These are phyloP conservation scores for Dysphania ambrosioides DNA, from an alignment of 148 eudicot species.

Conservation along the genomic window DNA sequence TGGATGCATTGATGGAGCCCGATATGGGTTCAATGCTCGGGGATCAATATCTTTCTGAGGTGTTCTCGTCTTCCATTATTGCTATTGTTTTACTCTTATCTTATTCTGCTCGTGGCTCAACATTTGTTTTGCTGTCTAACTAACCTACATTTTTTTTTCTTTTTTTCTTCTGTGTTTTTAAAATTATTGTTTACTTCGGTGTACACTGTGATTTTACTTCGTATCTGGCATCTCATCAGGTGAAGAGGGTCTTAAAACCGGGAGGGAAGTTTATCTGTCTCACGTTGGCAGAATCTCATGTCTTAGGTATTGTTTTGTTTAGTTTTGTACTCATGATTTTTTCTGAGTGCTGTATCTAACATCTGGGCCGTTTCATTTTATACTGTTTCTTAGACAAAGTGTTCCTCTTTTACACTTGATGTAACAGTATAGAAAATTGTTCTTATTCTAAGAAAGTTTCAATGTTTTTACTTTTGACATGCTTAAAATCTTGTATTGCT, in stretches of 20 bases:
- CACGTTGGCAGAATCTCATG: constrained; percentile 88
- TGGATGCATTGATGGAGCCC: constrained; percentile 99
- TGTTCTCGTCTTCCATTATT: constrained; percentile 31
- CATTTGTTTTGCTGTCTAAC: constrained; percentile 17
- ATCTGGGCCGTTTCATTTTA: not conserved
- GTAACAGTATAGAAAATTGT: not conserved
- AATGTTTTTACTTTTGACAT: not conserved
- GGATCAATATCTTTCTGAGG: constrained; percentile 81
- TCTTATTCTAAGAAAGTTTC: not conserved
- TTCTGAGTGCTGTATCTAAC: not conserved
- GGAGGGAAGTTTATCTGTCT: constrained; percentile 90
- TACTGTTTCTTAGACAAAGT: constrained; percentile 6
- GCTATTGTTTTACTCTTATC: constrained; percentile 13
- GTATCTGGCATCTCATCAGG: constrained; percentile 43
- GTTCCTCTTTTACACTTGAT: not conserved
- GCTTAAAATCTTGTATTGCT: not conserved
- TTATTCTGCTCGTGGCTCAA: constrained; percentile 29
- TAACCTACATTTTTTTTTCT: no score
- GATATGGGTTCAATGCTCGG: constrained; percentile 74
- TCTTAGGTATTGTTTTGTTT: constrained; percentile 60
- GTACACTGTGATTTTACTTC: not conserved
- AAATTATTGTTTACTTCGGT: not conserved
- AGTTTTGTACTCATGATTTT: no score
- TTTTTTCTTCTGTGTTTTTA: not conserved
- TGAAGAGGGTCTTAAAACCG: constrained; percentile 68